Base-by-base conservation (phyloP, 2,329 filamentous ascomycete species). In the Pochonia chlamydosporia region DNA sequence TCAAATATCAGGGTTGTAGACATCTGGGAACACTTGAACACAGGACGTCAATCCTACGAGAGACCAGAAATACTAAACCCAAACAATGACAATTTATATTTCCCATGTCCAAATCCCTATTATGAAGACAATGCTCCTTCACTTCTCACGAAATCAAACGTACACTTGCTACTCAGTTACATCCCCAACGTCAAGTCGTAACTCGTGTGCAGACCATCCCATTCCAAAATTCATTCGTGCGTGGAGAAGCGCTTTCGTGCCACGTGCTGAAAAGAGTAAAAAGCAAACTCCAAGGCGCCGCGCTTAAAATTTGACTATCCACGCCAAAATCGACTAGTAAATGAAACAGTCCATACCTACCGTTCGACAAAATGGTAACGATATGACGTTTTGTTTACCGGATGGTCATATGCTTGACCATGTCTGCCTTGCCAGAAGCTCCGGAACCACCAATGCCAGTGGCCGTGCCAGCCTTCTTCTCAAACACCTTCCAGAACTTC, bases 401-500 rank as follows among this genome's bases (percentile, higher is more conserved):
- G 65, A 92, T 92, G 40, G 91, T 96, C 87, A 96, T 95, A 69
- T 92, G 89, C 83, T 96, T 96, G 64, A 83, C 83, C 78, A 92
- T 86, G 61, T 88, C 83, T 47, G 87, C 89, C 73, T 92, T 92
- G 68, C 79, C 81, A 43, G 85, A 85, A 50, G 85, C 75, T 53
- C 82, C 83, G 49, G 84, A 78, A 57, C 79, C 76, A 51, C 81
- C 78, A 46, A 83, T 75, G 42, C 82, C 79, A 44, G 84, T 79
- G 51, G 79, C 73, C 49, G 79, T 74, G 47, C 89, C 90, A 16
- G 91, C 76, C 81, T 96, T 97, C 81, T 96, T 96, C 79, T 99
- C 93, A 63, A 99, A 99, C 59, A 99, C 79, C 83, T 99, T 99
- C 93, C 93, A 99, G 79, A 99, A 99, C 75, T 99, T 99, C 68